These are phyloP conservation scores for Paxillus involutus DNA, from an alignment of 768 basidiomycete genomes.

Conservation along the genomic window DNA sequence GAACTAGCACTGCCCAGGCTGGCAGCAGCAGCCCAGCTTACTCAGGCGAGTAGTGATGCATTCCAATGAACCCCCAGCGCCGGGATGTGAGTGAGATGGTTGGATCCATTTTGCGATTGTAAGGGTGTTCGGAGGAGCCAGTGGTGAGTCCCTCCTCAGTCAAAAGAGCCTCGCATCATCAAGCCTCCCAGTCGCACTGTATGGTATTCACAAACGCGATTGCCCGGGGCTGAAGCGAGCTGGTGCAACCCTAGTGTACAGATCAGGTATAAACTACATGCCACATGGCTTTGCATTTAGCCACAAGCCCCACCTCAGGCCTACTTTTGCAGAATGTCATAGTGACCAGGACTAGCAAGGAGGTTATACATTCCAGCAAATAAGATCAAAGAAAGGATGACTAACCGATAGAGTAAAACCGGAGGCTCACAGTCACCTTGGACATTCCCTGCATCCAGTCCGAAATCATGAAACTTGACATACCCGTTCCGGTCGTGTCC, in stretches of 20 bases:
- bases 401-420: conserved; percentile 74
- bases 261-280: conserved; percentile 9
- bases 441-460: conserved; percentile 35
- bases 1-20: no score
- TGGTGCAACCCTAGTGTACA: neutral
- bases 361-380: neutral
- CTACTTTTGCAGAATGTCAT: conserved; percentile 57
- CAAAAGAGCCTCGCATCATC: neutral
- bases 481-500: conserved; percentile 48
- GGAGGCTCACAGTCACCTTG: conserved; percentile 51
- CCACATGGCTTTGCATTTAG: neutral
- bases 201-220: no score
- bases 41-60: no score
- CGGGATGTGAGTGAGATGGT: no score
- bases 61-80: no score
- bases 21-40: no score
- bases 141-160: no score
- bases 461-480: conserved; percentile 70
- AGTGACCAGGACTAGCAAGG: conserved; percentile 75
- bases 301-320: neutral
- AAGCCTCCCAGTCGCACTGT: neutral
- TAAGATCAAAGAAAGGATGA: neutral
- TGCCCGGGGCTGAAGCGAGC: no score
- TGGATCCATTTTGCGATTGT: no score
- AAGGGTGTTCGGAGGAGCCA: no score